Percentiles rank a stretch among this genome's conserved stretches.
phyloP scores from a whole-genome alignment of 1,139 yeast genomes.

The Blastobotrys apis region DNA sequence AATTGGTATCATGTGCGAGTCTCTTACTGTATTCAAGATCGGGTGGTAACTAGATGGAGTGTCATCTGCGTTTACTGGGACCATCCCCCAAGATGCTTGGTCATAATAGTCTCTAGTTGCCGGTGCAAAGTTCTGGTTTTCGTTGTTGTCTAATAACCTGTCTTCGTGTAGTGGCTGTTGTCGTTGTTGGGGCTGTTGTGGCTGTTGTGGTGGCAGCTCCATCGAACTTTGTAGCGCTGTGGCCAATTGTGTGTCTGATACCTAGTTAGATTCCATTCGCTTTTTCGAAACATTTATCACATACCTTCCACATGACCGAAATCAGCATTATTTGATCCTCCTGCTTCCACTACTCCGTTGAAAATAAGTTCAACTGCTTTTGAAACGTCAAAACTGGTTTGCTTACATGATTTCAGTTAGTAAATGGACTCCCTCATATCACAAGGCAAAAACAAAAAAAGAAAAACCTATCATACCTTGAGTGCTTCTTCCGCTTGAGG shows the following conservation, averaged over 20 bases:
- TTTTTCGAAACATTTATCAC: too few species aligned
- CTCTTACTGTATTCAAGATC: conserved; percentile 3
- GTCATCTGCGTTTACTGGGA: conserved; percentile 12
- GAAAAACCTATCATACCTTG: conserved; percentile 20
- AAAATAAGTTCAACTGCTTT: conserved; percentile 53
- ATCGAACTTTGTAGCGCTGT: conserved; percentile 17
- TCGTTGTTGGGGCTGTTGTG: too few species aligned
- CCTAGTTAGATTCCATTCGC: neutral
- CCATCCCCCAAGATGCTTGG: conserved; percentile 29
- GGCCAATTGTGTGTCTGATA: conserved; percentile 17
- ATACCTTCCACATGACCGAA: neutral
- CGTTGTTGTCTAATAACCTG: neutral
- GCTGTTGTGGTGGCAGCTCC: too few species aligned
- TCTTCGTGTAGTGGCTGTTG: neutral
- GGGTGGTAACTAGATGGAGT: too few species aligned
- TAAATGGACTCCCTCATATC: neutral
- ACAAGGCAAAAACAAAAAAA: neutral
- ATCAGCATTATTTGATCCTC: neutral
- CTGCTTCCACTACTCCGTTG: conserved; percentile 28
- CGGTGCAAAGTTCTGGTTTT: conserved; percentile 22
- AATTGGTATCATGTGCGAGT: conserved; percentile 31
- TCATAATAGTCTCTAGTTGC: conserved; percentile 28
- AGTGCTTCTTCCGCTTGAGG: conserved; percentile 37
- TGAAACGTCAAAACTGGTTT: conserved; percentile 47
- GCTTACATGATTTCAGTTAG: conserved; percentile 15